These are phyloP conservation scores for Paecilomyces sp. DNA, from an alignment of 2,329 filamentous ascomycete species.

Conservation along the genomic window DNA sequence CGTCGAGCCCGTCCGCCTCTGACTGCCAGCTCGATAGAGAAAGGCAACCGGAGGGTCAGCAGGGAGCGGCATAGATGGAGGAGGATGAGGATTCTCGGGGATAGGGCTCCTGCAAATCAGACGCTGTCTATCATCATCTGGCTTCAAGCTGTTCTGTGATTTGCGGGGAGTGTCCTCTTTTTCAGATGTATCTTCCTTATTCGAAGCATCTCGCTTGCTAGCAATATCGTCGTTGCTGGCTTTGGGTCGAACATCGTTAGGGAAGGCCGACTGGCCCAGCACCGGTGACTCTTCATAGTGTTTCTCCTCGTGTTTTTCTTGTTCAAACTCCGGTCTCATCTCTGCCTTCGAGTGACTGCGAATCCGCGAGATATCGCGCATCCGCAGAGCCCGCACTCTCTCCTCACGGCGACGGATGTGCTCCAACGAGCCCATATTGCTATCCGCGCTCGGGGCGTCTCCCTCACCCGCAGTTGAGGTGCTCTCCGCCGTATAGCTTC, in stretches of 20 bases:
- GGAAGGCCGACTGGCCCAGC: background rate
- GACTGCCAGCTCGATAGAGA: background rate
- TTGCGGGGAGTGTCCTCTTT: background rate
- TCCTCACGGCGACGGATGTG: conserved; percentile 12
- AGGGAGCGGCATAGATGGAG: conserved; percentile 13
- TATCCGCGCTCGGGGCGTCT: background rate
- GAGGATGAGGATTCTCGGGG: conserved; percentile 6
- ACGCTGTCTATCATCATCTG: background rate
- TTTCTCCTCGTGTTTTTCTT: background rate
- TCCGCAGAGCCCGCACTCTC: conserved; percentile 18
- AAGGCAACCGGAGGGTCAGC: conserved; percentile 10
- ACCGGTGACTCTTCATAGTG: background rate
- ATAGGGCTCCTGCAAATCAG: conserved; percentile 1
- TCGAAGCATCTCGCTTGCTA: background rate
- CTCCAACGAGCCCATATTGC: conserved; percentile 1
- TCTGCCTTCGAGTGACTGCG: conserved; percentile 11
- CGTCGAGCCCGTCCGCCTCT: conserved; percentile 3
- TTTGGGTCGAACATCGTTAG: background rate
- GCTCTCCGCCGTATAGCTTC: background rate
- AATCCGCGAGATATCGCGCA: conserved; percentile 19
- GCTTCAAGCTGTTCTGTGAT: background rate
- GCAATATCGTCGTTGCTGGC: background rate
- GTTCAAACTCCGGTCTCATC: background rate
- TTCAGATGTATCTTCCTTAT: background rate
- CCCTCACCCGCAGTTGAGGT: background rate